phyloP scores from a whole-genome alignment of 495 filamentous ascomycete genomes.

The Aspergillus coremiiformis region DNA sequence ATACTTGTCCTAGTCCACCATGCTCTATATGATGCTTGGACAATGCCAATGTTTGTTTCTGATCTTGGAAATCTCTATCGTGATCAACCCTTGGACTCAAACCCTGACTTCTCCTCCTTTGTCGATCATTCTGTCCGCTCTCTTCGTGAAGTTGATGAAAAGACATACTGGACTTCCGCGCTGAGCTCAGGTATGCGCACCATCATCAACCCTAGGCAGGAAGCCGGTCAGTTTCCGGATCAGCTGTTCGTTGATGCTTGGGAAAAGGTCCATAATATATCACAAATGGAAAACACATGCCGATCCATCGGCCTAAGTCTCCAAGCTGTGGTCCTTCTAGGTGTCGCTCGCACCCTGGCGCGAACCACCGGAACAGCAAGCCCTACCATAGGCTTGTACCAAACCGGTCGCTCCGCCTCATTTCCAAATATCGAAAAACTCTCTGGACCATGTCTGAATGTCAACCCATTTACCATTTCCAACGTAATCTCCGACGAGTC shows the following conservation, averaged over 20 bases:
- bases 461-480: constrained; percentile 20
- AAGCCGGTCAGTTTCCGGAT: not conserved
- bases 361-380: constrained; percentile 10
- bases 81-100: constrained; percentile 1
- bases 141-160: constrained; percentile 15
- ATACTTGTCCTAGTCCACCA: constrained; percentile 27
- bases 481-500: not conserved
- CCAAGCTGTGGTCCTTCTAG: constrained; percentile 25
- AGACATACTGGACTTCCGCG: constrained; percentile 16
- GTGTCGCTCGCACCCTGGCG: constrained; percentile 23
- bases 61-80: constrained; percentile 24
- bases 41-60: constrained; percentile 21
- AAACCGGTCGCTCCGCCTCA: constrained; percentile 24
- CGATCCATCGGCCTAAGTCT: constrained; percentile 15
- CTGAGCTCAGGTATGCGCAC: constrained; percentile 10
- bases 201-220: constrained; percentile 7
- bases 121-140: constrained; percentile 17
- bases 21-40: constrained; percentile 31
- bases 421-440: constrained; percentile 17
- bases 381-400: constrained; percentile 29
- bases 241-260: constrained; percentile 20
- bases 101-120: constrained; percentile 16
- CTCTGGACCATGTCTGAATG: constrained; percentile 25
- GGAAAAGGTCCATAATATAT: constrained; percentile 19
- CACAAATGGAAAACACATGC: constrained; percentile 13